A percentile compares a stretch with the other conserved stretches of the same genome.
Conservation (phyloP, 2,329 filamentous ascomycete genomes). For the Chaetomium strumarium region DNA sequence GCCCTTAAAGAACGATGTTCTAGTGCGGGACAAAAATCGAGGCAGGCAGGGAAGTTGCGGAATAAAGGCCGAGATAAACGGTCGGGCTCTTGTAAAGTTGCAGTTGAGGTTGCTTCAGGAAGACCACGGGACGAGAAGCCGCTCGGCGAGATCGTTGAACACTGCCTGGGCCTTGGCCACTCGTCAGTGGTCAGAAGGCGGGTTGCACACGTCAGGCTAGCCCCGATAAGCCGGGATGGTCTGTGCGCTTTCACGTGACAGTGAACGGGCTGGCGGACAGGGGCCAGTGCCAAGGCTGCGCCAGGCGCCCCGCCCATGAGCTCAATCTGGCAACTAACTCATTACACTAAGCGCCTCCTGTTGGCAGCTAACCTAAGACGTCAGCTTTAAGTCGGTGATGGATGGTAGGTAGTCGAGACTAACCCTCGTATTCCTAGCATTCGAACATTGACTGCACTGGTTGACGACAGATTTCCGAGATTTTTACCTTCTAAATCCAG, state of each 20-base stretch:
- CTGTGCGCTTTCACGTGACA: slow-evolving; percentile 21
- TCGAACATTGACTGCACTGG: not conserved
- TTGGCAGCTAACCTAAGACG: slow-evolving; percentile 8
- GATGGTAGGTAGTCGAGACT: not conserved
- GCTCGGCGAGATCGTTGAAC: slow-evolving; percentile 19
- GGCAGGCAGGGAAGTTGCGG: not conserved
- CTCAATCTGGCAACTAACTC: slow-evolving; percentile 8
- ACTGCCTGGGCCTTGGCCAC: slow-evolving; percentile 16
- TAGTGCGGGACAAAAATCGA: slow-evolving; percentile 5
- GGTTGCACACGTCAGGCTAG: slow-evolving; percentile 20
- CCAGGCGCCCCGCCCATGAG: not conserved
- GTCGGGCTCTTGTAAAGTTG: not conserved
- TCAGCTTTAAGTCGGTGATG: slow-evolving; percentile 1
- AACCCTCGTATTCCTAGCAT: not conserved
- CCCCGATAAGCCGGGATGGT: slow-evolving; percentile 7
- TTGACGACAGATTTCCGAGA: not conserved
- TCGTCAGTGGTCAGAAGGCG: slow-evolving; percentile 18
- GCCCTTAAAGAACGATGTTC: slow-evolving; percentile 4
- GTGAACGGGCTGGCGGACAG: not conserved
- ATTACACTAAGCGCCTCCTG: slow-evolving; percentile 6
- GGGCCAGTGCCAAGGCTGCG: not conserved
- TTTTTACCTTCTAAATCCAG: not conserved
- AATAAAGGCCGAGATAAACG: not conserved
- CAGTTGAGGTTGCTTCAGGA: slow-evolving; percentile 5
- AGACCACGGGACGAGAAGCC: slow-evolving; percentile 12